These are phyloP conservation scores for Dittrichia graveolens DNA, from an alignment of 129 eudicot species.

Conservation along the genomic window DNA sequence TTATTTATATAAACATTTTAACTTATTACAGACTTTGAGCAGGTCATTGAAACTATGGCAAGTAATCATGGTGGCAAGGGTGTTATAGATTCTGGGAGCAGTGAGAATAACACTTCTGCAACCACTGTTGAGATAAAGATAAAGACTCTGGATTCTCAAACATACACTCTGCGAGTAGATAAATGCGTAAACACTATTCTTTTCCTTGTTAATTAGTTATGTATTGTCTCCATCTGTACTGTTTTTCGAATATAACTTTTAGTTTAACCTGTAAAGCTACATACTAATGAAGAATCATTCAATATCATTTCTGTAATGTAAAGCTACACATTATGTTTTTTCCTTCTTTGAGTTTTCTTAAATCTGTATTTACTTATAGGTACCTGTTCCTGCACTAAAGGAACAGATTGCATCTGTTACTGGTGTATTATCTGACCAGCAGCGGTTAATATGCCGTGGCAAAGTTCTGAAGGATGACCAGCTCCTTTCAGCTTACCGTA, in stretches of 20 bases:
- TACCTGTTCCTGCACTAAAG: conserved; percentile 88
- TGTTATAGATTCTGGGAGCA: conserved; percentile 43
- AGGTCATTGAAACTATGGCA: conserved; percentile 48
- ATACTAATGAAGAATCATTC: neutral
- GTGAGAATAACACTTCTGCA: conserved; percentile 49
- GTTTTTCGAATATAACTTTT: conserved; percentile 8
- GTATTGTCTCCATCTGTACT: conserved; percentile 5
- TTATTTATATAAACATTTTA: neutral
- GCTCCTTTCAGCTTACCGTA: conserved; percentile 97
- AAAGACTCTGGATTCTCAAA: conserved; percentile 95
- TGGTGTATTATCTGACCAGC: conserved; percentile 89
- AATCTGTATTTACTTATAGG: conserved; percentile 42
- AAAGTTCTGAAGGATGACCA: conserved; percentile 94
- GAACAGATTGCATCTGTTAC: conserved; percentile 88
- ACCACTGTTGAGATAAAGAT: conserved; percentile 90
- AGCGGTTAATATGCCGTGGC: conserved; percentile 95
- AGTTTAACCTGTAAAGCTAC: neutral
- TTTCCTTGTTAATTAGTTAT: conserved; percentile 22
- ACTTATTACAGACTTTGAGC: conserved; percentile 32
- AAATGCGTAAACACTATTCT: conserved; percentile 59
- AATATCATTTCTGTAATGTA: neutral
- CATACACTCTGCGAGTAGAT: conserved; percentile 85
- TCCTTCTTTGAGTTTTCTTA: neutral
- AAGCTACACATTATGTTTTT: neutral
- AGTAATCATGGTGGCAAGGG: conserved; percentile 57